Percentiles rank a stretch among this genome's conserved stretches.
Evolutionary conservation across 495 filamentous ascomycete genomes (phyloP).

Genomic region (Aspergillus cristatus): DNA sequence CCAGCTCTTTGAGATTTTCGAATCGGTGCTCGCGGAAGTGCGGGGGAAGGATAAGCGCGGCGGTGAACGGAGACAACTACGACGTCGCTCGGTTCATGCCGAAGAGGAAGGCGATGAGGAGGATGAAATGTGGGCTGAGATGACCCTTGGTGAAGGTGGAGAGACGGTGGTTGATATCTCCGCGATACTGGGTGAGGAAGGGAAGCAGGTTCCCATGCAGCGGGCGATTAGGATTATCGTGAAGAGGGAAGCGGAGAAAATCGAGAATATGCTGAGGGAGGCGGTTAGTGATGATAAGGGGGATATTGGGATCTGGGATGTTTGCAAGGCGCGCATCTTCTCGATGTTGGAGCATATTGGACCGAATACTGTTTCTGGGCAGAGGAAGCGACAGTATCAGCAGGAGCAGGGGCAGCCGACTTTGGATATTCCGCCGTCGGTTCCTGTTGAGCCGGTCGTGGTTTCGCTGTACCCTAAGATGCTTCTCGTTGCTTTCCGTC

Average conservation of each 20-base stretch:
- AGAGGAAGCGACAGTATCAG: not conserved
- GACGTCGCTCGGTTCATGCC: no score
- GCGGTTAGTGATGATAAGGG: conserved; percentile 37
- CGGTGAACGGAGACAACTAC: no score
- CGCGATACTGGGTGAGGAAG: conserved; percentile 8
- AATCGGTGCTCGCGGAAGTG: conserved; percentile 16
- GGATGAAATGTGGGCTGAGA: no score
- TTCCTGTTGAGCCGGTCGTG: conserved; percentile 45
- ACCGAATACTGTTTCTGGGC: not conserved
- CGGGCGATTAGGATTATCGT: conserved; percentile 20
- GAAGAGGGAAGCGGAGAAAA: conserved; percentile 18
- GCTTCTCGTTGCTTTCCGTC: conserved; percentile 52
- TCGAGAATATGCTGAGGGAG: conserved; percentile 16
- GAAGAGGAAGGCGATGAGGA: not conserved
- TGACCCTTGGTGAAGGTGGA: no score
- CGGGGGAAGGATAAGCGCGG: conserved; percentile 1
- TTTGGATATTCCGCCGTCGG: conserved; percentile 20
- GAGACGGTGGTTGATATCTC: conserved; percentile 9
- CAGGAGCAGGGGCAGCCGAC: conserved; percentile 1
- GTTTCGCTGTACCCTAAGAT: conserved; percentile 58
- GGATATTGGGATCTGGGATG: conserved; percentile 62
- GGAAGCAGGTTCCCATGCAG: conserved; percentile 10
- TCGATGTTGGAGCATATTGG: conserved; percentile 43
- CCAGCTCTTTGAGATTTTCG: conserved; percentile 23
- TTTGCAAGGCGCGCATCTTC: conserved; percentile 63